phyloP scores from a whole-genome alignment of 2,329 filamentous ascomycete species.

The Cordyceps fumosorosea region DNA sequence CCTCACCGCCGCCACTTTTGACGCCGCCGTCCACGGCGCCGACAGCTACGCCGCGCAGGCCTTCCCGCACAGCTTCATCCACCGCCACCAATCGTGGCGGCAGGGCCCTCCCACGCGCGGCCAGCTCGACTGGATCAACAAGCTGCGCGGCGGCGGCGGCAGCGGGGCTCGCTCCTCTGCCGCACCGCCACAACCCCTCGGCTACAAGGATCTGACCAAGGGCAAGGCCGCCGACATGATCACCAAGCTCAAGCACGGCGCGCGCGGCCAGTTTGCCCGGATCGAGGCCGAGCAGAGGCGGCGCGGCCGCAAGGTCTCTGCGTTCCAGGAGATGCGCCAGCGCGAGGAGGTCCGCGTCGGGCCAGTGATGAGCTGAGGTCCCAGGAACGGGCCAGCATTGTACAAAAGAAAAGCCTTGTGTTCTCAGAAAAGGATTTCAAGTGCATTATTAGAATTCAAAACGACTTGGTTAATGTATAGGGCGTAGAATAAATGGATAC shows the following conservation, averaged over 20 bases:
- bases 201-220: conserved; percentile 54
- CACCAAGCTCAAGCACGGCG: conserved; percentile 82
- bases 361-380: conserved; percentile 32
- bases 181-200: neutral
- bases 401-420: neutral
- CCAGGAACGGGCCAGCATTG: neutral
- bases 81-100: conserved; percentile 64
- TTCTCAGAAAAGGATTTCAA: neutral
- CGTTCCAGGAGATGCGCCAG: conserved; percentile 33
- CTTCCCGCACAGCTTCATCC: conserved; percentile 63
- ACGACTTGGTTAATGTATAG: neutral
- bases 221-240: conserved; percentile 87
- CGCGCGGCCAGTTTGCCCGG: conserved; percentile 54
- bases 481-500: neutral
- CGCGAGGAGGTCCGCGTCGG: conserved; percentile 52
- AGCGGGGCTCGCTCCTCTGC: conserved; percentile 42
- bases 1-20: conserved; percentile 57
- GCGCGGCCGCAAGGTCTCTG: conserved; percentile 30
- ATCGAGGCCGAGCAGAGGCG: conserved; percentile 48
- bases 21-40: conserved; percentile 72
- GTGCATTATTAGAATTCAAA: neutral
- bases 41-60: conserved; percentile 69
- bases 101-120: conserved; percentile 53
- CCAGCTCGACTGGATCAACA: conserved; percentile 66
- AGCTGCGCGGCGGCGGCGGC: conserved; percentile 45